Base-by-base conservation (phyloP, 306 rosid genomes). In the Arachis hypogaea region DNA sequence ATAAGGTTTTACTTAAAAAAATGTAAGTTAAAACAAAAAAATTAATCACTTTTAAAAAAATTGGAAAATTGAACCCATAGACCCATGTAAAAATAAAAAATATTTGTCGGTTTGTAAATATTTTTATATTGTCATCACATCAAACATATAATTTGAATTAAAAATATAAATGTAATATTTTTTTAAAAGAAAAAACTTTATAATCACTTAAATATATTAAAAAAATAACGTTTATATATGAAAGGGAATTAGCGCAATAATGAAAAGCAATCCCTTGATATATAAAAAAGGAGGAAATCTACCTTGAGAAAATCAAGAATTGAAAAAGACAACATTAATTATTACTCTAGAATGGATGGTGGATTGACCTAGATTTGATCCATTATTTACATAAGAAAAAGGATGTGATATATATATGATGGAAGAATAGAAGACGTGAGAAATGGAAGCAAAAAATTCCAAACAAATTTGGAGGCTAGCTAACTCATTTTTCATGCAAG, bases 331-430 rank as follows among this genome's bases (percentile, higher is more conserved):
- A 45, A 16, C 57, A 33, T 33, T 33, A 33, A 33, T 33, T 33
- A 33, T 33, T 33, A 33, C 38, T 33, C 38, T 33, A 73, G 65
- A 81, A 57, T 68, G 70, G 77, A 59, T 71, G 78, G 64, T 70
- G 82, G 76, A 85, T 88, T 88, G 92, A 88, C 89, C 76, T 68
- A 59, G 33, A 66, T 63, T 59, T 75, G 68, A 59, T 66, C 56
- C 66, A n/a, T 14, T 2, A 33, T 33, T 5, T 44, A 44, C 63
- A 28, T 11, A n/a, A 70, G 4, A 33, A 33, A 33, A 33, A 52
- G 42, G 63, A 57, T 29, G 62, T 7, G 67, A 70, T 71, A 12
- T 33, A 33, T 33, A 33, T 33, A 33, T 33, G 4, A 2, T 33
- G 38, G 38, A 33, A 73, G 52, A 46, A 62, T 73, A 59, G 76